Conservation (phyloP, 805 yeast genomes). For the Yueomyces sp. region DNA sequence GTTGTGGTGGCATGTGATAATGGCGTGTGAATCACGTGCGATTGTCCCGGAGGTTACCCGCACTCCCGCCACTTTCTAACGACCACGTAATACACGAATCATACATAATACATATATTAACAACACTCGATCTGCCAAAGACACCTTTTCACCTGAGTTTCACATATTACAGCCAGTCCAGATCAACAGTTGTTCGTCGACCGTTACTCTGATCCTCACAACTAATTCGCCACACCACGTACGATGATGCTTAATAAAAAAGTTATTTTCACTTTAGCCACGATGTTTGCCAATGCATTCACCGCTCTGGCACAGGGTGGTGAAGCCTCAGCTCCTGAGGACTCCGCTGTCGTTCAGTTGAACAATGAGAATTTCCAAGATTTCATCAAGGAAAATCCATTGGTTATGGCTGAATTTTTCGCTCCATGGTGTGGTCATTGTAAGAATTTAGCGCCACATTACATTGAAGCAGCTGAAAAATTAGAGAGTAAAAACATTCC, state of each 20-base stretch:
- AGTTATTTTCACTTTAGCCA: conserved; percentile 11
- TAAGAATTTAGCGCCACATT: conserved; percentile 76
- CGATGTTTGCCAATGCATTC: conserved; percentile 10
- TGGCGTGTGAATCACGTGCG: too few relatives aligned
- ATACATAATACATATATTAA: too few relatives aligned
- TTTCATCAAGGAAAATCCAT: conserved; percentile 57
- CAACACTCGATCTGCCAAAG: too few relatives aligned
- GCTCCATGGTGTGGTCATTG: conserved; percentile 99
- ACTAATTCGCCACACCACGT: conserved; percentile 19
- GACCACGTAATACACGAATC: too few relatives aligned
- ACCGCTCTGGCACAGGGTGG: conserved; percentile 28
- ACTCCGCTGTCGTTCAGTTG: conserved; percentile 78
- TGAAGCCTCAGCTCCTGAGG: conserved; percentile 59
- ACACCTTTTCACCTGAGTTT: too few relatives aligned
- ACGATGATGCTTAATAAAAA: conserved; percentile 6
- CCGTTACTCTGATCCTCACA: too few relatives aligned
- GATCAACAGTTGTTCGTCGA: too few relatives aligned
- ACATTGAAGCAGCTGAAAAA: conserved; percentile 56
- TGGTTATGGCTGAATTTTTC: conserved; percentile 76
- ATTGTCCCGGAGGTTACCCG: too few relatives aligned
- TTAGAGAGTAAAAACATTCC: conserved; percentile 45
- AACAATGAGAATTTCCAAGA: conserved; percentile 49
- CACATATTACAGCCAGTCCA: too few relatives aligned
- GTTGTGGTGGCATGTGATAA: too few relatives aligned
- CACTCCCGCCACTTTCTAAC: too few relatives aligned